Evolutionary conservation across 805 yeast genomes (phyloP).

Genomic region (Candida sonorensis): DNA sequence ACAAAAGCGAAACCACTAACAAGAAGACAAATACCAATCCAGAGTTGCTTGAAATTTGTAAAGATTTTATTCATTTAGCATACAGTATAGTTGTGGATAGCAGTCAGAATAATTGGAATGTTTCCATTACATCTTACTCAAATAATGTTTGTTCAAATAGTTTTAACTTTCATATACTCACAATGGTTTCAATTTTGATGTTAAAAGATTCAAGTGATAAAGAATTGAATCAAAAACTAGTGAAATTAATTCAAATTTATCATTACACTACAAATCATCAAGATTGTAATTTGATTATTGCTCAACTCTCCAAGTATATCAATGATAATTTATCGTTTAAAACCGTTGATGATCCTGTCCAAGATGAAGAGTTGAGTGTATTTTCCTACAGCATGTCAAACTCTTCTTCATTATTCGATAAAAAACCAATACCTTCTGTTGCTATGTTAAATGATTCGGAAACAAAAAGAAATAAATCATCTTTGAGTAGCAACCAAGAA

Average conservation of each 20-base stretch:
- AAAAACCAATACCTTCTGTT: constrained; percentile 6
- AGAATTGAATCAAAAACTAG: constrained; percentile 8
- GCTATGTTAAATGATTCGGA: neutral
- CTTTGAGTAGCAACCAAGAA: neutral
- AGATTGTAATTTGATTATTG: constrained; percentile 19
- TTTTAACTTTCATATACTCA: constrained; percentile 26
- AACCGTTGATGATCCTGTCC: constrained; percentile 7
- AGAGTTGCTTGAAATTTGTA: constrained; percentile 13
- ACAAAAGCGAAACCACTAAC: constrained; percentile 5
- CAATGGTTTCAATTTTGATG: constrained; percentile 19
- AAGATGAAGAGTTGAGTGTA: constrained; percentile 18
- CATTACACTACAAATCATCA: constrained; percentile 6
- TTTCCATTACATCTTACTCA: constrained; percentile 15
- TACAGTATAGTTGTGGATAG: constrained; percentile 16
- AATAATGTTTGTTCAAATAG: constrained; percentile 24
- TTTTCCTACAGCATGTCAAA: constrained; percentile 16
- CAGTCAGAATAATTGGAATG: constrained; percentile 5
- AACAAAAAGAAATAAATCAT: constrained; percentile 1
- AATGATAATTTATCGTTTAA: constrained; percentile 10
- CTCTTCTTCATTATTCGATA: constrained; percentile 17
- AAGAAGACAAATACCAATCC: too few relatives aligned
- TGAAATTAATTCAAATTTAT: constrained; percentile 18
- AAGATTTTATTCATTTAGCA: constrained; percentile 16
- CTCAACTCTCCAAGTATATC: constrained; percentile 14
- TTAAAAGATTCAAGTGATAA: constrained; percentile 13